Evolutionary conservation across 257 asterid genomes (phyloP), one percentile per base, ranked within the genome.

Genomic region (Solanum commersonii): DNA sequence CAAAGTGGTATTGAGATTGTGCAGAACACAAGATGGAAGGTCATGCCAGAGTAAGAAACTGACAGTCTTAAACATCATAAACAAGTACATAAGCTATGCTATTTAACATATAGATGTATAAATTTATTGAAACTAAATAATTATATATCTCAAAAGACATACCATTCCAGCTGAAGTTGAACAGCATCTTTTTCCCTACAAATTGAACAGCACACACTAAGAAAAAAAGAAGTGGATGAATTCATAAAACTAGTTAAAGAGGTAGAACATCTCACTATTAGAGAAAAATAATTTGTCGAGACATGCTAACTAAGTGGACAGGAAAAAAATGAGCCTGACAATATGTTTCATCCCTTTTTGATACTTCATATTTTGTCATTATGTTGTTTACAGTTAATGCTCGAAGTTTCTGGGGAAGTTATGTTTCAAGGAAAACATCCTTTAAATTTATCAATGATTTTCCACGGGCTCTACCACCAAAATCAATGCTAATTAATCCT

Each of bases 111-210:
- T 88, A 60, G 72, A 87, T 87, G 18, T 5, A 78, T 13, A 46
- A 8, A 29, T 81, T 27, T 15, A 81, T 49, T 29, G 68, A 81
- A 16, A 38, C 78, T 56, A 67, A 79, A 85, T 42, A 29, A 67
- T 67, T 81, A 35, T 72, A 86, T 38, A 82, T 44, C 67, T 90
- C 34, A 5, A 23, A 40, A 90, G 89, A 87, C 97, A 90, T 90
- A 97, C 99, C 90, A 91, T 77, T 96, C 97, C 84, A 97, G 97
- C 91, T 97, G 98, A 90, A 93, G 94, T 88, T 95, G 98, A 87
- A 97, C 99, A 79, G 93, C 94, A 89, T 97, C 99, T 92, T 94
- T 97, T 90, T 92, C 96, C 94, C 98, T 95, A 83, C 86, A 90
- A 25, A 37, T 46, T 38, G 87, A 67, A 67, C 18, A 40, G 65